Evolutionary conservation across 169 alveolate genomes (phyloP), one percentile per base, ranked within the genome.

Genomic region (Plasmodium berghei): DNA sequence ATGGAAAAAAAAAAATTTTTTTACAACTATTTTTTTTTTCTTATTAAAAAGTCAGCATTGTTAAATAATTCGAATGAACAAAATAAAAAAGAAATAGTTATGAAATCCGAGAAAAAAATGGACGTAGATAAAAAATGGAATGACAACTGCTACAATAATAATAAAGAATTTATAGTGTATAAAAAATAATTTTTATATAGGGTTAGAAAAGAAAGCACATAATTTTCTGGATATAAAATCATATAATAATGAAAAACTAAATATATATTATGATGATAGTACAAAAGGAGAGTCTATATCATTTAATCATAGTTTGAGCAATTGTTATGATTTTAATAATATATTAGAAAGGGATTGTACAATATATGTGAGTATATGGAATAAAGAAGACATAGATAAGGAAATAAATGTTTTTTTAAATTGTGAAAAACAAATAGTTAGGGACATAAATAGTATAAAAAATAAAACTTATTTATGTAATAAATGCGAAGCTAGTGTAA

Each of bases 301-400:
- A 3, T 71, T 80, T 55, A 14, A 66, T 5, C 90, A 80, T 26
- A 52, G 28, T 16, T 34, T 80, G 28, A 66, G 90, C 24, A 42
- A 80, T 18, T 80, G 90, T 58, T 80, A 64, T 42, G 72, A 80
- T 52, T 80, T 66, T 80, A 55, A 67, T n/a, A 64, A 80, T 28
- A 42, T 42, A 18, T n/a, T 54, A n/a, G 24, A 54, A 0, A 59
- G 46, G 16, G 20, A 14, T 12, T 80, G 90, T 49, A 66, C 85
- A 42, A 62, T 80, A 10, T 80, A 80, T 59, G 12, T 80, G 69
- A 80, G 90, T 48, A 67, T 80, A 66, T 80, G 90, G 90, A 80
- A 80, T 66, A 48, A 58, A 64, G 90, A 80, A 42, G 64, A 67
- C 18, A 48, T 80, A 24, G 70, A 80, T 22, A 80, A 80, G 26